A percentile compares a stretch with the other conserved stretches of the same genome.
These are phyloP conservation scores for Salix exigua DNA, from an alignment of 345 rosid genomes.

Conservation along the genomic window DNA sequence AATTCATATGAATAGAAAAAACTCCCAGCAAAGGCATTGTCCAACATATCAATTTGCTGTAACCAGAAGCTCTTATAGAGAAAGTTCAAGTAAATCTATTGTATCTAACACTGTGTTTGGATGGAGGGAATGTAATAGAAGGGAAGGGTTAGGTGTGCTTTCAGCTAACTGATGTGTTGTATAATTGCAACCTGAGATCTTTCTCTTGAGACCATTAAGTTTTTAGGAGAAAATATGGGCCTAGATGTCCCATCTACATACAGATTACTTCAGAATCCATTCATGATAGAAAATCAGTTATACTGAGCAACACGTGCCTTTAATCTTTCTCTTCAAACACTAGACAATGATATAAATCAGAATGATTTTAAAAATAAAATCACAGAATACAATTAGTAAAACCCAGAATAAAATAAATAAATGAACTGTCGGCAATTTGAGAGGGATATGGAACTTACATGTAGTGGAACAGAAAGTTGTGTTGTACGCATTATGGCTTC, in stretches of 20 bases:
- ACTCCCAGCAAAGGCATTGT: background rate
- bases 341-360: background rate
- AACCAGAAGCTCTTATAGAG: background rate
- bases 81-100: background rate
- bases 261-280: too few relatives aligned
- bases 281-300: too few relatives aligned
- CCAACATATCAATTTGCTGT: background rate
- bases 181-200: too few relatives aligned
- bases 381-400: background rate
- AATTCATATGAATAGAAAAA: conserved; percentile 8
- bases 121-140: too few relatives aligned
- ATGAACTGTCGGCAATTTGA: background rate
- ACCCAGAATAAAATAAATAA: background rate
- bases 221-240: too few relatives aligned
- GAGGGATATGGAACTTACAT: conserved; percentile 39
- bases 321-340: too few relatives aligned
- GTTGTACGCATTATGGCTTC: conserved; percentile 92
- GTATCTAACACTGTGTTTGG: background rate
- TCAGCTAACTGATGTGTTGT: too few relatives aligned
- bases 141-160: too few relatives aligned
- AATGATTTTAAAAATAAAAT: background rate
- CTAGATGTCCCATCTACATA: too few relatives aligned
- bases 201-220: too few relatives aligned
- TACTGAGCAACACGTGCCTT: too few relatives aligned
- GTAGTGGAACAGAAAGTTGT: conserved; percentile 79